Conservation (phyloP, 192 early-diverging fungal genomes). For the Chytriomyces hyalinus region DNA sequence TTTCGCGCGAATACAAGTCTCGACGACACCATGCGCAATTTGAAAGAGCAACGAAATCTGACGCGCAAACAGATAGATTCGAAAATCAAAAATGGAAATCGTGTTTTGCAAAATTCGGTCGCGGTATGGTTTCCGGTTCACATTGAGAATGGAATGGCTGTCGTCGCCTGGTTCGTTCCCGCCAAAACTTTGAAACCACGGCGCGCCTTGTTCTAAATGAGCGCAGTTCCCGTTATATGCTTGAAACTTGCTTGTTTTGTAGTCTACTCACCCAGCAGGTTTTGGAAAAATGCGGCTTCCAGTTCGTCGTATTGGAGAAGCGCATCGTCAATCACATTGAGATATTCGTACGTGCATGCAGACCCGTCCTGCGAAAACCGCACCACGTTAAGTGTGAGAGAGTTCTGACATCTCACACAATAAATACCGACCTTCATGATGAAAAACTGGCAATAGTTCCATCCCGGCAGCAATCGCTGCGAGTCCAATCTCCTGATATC, state of each 20-base stretch:
- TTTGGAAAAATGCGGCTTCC: constrained; percentile 93
- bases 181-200: constrained; percentile 95
- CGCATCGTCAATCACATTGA: constrained; percentile 88
- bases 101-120: constrained; percentile 88
- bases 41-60: constrained; percentile 74
- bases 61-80: constrained; percentile 93
- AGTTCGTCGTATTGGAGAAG: constrained; percentile 96
- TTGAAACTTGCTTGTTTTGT: not conserved
- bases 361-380: constrained; percentile 69
- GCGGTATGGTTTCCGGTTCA: constrained; percentile 80
- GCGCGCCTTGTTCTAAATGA: constrained; percentile 68
- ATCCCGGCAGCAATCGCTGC: constrained; percentile 93
- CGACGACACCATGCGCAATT: constrained; percentile 64
- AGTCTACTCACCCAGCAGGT: constrained; percentile 68
- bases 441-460: constrained; percentile 99
- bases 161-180: constrained; percentile 87
- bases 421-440: constrained; percentile 73
- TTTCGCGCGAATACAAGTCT: constrained; percentile 73
- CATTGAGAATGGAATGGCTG: constrained; percentile 77
- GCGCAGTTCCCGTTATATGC: not conserved
- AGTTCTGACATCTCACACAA: not conserved
- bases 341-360: constrained; percentile 82
- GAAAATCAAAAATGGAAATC: constrained; percentile 94
- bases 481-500: constrained; percentile 88
- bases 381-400: not conserved